Evolutionary conservation across 495 filamentous ascomycete genomes (phyloP).

Genomic region (Tuber brumale): DNA sequence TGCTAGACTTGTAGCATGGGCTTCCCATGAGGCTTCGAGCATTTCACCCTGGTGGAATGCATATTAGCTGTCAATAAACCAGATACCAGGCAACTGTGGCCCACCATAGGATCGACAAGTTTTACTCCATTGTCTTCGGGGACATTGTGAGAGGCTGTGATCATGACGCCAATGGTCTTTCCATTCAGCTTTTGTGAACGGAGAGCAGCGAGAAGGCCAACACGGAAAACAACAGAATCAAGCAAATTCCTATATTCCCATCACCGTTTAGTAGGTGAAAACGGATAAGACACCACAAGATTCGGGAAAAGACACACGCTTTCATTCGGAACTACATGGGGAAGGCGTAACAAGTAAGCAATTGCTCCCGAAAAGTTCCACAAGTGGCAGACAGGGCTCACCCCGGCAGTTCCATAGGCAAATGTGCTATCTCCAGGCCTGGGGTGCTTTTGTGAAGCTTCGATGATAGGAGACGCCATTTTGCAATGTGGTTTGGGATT

Average conservation of each 20-base stretch:
- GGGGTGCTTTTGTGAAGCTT: slow-evolving; percentile 60
- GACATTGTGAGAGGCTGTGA: slow-evolving; percentile 97
- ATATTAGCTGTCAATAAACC: slow-evolving; percentile 12
- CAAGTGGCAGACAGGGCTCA: slow-evolving; percentile 45
- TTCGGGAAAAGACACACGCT: slow-evolving; percentile 52
- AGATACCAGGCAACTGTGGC: slow-evolving; percentile 25
- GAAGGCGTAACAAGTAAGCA: slow-evolving; percentile 23
- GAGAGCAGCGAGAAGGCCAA: slow-evolving; percentile 82
- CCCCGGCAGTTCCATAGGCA: slow-evolving; percentile 90
- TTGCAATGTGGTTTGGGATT: slow-evolving; percentile 14
- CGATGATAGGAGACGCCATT: slow-evolving; percentile 47
- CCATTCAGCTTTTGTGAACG: slow-evolving; percentile 81
- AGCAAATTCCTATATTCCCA: slow-evolving; percentile 55
- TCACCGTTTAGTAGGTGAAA: slow-evolving; percentile 34
- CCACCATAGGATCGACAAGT: slow-evolving; percentile 87
- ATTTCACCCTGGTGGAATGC: slow-evolving; percentile 65
- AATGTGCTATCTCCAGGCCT: slow-evolving; percentile 64
- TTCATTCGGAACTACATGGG: slow-evolving; percentile 65
- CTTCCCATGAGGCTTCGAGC: slow-evolving; percentile 92
- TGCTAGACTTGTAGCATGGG: slow-evolving; percentile 74
- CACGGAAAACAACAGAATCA: slow-evolving; percentile 84
- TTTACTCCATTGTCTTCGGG: slow-evolving; percentile 97
- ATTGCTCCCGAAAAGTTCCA: slow-evolving; percentile 24
- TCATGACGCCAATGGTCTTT: slow-evolving; percentile 94
- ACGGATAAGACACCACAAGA: slow-evolving; percentile 39